Evolutionary conservation across 257 asterid species (phyloP).

Genomic region (Pogostemon cablin): DNA sequence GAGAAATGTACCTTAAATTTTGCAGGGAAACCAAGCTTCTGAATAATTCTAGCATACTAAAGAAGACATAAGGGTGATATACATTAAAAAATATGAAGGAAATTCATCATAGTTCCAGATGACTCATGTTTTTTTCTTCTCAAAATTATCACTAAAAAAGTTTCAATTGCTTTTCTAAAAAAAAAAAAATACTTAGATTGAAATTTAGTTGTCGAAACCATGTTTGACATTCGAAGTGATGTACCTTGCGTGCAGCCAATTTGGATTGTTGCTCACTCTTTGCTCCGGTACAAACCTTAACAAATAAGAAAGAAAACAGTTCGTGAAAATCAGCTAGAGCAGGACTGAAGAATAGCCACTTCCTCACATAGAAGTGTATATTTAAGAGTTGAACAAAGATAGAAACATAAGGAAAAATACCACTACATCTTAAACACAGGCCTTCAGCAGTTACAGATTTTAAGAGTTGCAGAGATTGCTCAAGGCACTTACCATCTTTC

Average conservation of each 20-base stretch:
- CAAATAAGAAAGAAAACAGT: not conserved
- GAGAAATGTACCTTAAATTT: constrained; percentile 63
- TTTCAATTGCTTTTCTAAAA: not conserved
- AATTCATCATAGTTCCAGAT: not conserved
- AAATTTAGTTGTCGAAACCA: constrained; percentile 5
- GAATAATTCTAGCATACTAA: constrained; percentile 76
- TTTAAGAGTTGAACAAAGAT: not conserved
- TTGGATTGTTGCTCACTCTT: constrained; percentile 79
- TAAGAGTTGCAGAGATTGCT: not conserved
- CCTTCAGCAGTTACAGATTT: constrained; percentile 8
- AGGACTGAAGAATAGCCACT: not conserved
- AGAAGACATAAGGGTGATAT: constrained; percentile 18
- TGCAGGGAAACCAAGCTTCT: constrained; percentile 79
- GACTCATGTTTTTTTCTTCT: not conserved
- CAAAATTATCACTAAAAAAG: not conserved
- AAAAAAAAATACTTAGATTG: not conserved
- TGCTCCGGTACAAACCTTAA: constrained; percentile 82
- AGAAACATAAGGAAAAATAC: not conserved
- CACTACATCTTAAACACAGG: constrained; percentile 1
- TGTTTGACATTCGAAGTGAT: not conserved
- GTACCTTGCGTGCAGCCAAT: constrained; percentile 84
- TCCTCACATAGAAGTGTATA: constrained; percentile 7
- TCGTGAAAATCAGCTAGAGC: not conserved
- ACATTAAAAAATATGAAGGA: not conserved
- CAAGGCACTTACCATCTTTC: constrained; percentile 62